Percentiles rank a stretch among this genome's conserved stretches.
Evolutionary conservation across 305 asterid genomes (phyloP).

Genomic region (Fraxinus dipetala): DNA sequence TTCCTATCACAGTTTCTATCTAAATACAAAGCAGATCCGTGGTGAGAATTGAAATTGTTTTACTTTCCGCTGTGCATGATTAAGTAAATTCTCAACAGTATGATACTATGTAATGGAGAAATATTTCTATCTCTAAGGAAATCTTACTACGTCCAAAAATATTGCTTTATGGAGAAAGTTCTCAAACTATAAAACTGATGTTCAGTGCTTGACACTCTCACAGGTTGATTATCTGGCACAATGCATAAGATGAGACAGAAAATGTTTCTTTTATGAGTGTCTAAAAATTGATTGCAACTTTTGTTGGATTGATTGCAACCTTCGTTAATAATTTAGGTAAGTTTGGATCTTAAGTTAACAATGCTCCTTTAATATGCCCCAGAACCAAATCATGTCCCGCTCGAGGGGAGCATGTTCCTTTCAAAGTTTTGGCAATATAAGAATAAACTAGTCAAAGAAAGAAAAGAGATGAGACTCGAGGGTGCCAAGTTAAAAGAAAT

Average conservation of each 20-base stretch:
- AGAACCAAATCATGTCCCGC: not conserved
- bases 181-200: not conserved
- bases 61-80: too few species aligned
- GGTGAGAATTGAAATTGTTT: too few species aligned
- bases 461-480: not conserved
- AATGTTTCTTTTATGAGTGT: not conserved
- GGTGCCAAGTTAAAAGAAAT: not conserved
- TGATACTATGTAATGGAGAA: not conserved
- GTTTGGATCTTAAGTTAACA: not conserved
- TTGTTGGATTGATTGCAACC: not conserved
- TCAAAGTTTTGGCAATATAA: not conserved
- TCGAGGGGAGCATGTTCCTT: not conserved
- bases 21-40: too few species aligned
- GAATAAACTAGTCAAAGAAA: not conserved
- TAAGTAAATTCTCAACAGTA: not conserved
- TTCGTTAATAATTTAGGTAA: not conserved
- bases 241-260: not conserved
- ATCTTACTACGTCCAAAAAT: not conserved
- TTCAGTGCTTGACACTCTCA: not conserved
- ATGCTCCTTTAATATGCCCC: not conserved
- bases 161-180: not conserved
- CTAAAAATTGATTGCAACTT: not conserved
- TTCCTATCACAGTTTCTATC: too few species aligned
- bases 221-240: not conserved
- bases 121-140: not conserved